Conservation (phyloP, 2,329 filamentous ascomycete species). For the Scedosporium dehoogii region DNA sequence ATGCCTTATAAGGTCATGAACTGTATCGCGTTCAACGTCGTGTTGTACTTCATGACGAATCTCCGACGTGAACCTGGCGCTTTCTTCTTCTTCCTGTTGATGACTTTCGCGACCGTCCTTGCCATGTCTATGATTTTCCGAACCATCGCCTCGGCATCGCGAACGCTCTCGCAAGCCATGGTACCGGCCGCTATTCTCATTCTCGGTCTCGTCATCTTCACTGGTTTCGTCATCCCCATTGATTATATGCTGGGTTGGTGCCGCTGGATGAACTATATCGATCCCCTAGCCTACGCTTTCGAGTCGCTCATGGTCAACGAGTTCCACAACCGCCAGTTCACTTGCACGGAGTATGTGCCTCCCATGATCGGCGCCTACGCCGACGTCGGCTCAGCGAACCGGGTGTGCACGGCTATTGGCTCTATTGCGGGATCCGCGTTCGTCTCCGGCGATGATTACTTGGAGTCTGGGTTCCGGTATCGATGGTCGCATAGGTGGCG, state of each 20-base stretch:
- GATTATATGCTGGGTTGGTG: constrained; percentile 71
- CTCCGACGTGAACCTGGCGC: constrained; percentile 61
- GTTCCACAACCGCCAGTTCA: constrained; percentile 56
- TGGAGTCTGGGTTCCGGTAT: constrained; percentile 47
- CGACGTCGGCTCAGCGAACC: constrained; percentile 25
- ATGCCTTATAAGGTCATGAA: constrained; percentile 76
- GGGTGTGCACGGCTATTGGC: constrained; percentile 51
- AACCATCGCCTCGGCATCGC: constrained; percentile 65
- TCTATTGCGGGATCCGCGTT: constrained; percentile 37
- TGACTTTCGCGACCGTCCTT: constrained; percentile 63
- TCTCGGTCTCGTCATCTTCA: constrained; percentile 57
- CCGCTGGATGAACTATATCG: constrained; percentile 72
- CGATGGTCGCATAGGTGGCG: constrained; percentile 52
- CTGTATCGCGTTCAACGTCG: constrained; percentile 64
- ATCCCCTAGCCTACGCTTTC: constrained; percentile 72
- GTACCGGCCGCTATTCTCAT: constrained; percentile 52
- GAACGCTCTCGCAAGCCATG: constrained; percentile 57
- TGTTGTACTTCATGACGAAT: constrained; percentile 81
- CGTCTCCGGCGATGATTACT: constrained; percentile 50
- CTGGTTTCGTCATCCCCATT: constrained; percentile 57
- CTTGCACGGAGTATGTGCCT: constrained; percentile 37
- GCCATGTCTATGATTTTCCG: constrained; percentile 84
- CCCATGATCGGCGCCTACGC: constrained; percentile 25
- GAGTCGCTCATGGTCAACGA: constrained; percentile 78
- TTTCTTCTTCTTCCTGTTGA: constrained; percentile 80